These are phyloP conservation scores for Neocatenulostroma microsporum DNA, from an alignment of 2,329 filamentous ascomycete species.

Conservation along the genomic window DNA sequence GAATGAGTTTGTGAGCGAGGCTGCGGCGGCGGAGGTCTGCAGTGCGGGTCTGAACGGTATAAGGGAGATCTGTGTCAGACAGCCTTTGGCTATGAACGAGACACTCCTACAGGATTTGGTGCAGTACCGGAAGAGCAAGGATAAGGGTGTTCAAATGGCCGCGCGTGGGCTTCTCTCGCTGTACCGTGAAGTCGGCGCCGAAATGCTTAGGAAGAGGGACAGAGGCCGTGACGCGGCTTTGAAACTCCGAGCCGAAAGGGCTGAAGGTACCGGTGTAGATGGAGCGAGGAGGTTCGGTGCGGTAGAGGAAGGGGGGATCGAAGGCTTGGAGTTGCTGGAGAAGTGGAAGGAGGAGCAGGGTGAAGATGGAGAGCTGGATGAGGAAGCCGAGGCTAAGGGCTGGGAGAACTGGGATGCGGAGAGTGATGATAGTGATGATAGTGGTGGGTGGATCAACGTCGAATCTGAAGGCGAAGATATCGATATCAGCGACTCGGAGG, in stretches of 20 bases:
- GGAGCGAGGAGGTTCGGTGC: constrained; percentile 71
- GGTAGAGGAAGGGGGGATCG: constrained; percentile 71
- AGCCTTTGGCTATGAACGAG: constrained; percentile 93
- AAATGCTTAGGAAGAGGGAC: constrained; percentile 81
- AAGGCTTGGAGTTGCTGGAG: constrained; percentile 83
- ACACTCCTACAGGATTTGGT: constrained; percentile 93
- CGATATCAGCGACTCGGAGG: constrained; percentile 63
- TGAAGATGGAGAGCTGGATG: constrained; percentile 42
- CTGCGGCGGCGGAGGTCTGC: constrained; percentile 80
- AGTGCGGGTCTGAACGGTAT: constrained; percentile 91
- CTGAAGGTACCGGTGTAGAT: constrained; percentile 36
- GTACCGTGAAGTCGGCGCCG: constrained; percentile 84
- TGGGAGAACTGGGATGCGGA: constrained; percentile 56
- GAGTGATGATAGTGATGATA: constrained; percentile 57
- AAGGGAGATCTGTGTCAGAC: constrained; percentile 82
- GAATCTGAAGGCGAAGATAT: constrained; percentile 71
- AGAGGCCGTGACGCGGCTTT: constrained; percentile 87
- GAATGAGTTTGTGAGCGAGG: constrained; percentile 97
- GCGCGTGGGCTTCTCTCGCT: constrained; percentile 84
- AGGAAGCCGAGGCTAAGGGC: constrained; percentile 48
- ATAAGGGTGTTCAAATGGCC: constrained; percentile 98
- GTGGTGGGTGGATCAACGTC: constrained; percentile 89
- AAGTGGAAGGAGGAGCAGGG: constrained; percentile 90
- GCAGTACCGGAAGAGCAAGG: constrained; percentile 93
- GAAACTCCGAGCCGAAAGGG: constrained; percentile 65